Evolutionary conservation across 768 basidiomycete genomes (phyloP), one percentile per base, ranked within the genome.

Genomic region (Inosperma sp.): DNA sequence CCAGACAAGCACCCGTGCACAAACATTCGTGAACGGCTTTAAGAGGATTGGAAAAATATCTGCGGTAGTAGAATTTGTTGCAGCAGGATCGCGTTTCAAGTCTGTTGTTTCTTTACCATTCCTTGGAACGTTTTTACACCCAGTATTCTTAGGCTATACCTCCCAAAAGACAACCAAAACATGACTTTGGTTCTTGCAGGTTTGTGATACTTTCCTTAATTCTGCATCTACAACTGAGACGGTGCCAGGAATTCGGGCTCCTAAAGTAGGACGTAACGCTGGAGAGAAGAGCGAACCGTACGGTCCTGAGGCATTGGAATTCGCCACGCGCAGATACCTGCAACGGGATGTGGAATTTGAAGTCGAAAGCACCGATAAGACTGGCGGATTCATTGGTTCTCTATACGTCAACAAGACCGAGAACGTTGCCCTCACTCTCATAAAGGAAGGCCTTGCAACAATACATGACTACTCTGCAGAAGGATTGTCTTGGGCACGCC

Each of bases 21-120:
- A 79, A 22, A 88, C 90, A 46, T 98, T 93, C 70, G 68, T 98
- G 34, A 88, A 88, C 51, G 80, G 86, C 35, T 94, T 97, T 77
- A 98, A 96, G 69, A 84, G 95, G 23, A 72, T 83, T 44, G 93
- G 94, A 5, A 80, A 78, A 56, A 81, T 94, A 48, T 75, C 85
- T 2, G 96, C 88, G 7, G 72, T 95, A 8, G 90, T 98, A 14
- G 94, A 98, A 33, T 96, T 90, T 63, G 93, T 97, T 47, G 84
- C 93, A 34, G 82, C 92, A 29, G 95, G 94, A 22, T 96, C 94
- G 9, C 82, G 95, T 47, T 98, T 94, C 83, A 99, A 93, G 92
- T 90, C 50, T 26, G 72, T 65, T 16, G 23, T 56, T 31, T 19
- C 30, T 49, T 27, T 43, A 47, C 22, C 51, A 26, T 39, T 30